A percentile compares a stretch with the other conserved stretches of the same genome.
Conservation (phyloP, 441 rosid species). For the Melastoma candidum region DNA sequence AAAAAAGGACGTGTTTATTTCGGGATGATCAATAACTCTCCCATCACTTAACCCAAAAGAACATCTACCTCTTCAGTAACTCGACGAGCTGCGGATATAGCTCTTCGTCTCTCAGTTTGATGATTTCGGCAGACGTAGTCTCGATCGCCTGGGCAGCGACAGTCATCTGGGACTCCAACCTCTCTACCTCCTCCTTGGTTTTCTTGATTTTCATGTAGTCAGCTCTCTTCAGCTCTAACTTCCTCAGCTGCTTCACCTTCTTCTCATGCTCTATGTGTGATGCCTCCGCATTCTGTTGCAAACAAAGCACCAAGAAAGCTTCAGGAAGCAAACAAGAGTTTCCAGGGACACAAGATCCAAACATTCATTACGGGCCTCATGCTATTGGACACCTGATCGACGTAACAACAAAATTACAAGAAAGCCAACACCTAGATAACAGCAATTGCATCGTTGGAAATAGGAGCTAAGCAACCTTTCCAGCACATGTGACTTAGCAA, state of each 20-base stretch:
- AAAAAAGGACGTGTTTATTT: background rate
- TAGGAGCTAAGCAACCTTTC: too few species aligned
- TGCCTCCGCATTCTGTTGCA: conserved; percentile 50
- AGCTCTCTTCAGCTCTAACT: conserved; percentile 73
- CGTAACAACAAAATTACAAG: too few species aligned
- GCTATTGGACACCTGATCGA: too few species aligned
- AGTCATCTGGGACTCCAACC: conserved; percentile 70
- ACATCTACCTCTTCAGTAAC: conserved; percentile 80
- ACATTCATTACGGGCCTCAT: too few species aligned
- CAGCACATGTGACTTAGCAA: too few species aligned
- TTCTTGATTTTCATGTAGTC: conserved; percentile 74
- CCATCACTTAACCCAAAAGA: background rate
- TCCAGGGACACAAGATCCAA: too few species aligned
- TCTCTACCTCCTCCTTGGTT: conserved; percentile 73
- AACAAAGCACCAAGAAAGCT: background rate
- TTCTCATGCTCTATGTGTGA: conserved; percentile 78
- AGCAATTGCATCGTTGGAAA: too few species aligned
- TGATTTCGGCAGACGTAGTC: conserved; percentile 73
- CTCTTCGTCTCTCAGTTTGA: conserved; percentile 69
- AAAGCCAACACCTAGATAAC: too few species aligned
- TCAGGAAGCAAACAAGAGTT: background rate
- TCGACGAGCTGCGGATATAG: conserved; percentile 85
- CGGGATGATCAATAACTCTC: background rate
- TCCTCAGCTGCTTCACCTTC: conserved; percentile 63
- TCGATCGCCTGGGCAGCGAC: conserved; percentile 80